Conservation (phyloP, 352 stramenopile genomes). For the Phytophthora vignae region DNA sequence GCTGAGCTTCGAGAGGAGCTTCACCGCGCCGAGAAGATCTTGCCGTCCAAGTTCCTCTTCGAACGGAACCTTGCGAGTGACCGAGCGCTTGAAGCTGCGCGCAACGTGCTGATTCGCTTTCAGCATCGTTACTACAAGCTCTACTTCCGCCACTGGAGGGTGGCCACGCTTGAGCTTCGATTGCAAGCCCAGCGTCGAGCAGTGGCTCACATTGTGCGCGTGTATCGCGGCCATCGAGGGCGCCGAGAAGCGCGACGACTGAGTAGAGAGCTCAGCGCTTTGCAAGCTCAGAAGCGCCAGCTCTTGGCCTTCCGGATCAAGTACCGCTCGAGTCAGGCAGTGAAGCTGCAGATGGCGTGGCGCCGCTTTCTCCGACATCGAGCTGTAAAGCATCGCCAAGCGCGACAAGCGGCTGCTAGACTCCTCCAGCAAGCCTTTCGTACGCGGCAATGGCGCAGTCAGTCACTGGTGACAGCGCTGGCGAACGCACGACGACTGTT, state of each 20-base stretch:
- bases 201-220: slow-evolving; percentile 40
- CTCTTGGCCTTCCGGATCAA: slow-evolving; percentile 49
- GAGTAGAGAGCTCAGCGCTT: slow-evolving; percentile 27
- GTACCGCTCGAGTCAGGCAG: slow-evolving; percentile 55
- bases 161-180: slow-evolving; percentile 31
- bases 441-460: slow-evolving; percentile 42
- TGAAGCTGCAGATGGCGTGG: slow-evolving; percentile 64
- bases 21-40: slow-evolving; percentile 38
- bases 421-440: slow-evolving; percentile 52
- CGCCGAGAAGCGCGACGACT: slow-evolving; percentile 39
- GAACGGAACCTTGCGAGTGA: slow-evolving; percentile 58
- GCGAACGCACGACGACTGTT: slow-evolving; percentile 40
- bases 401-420: slow-evolving; percentile 34
- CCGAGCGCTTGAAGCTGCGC: slow-evolving; percentile 53
- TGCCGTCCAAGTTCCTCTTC: slow-evolving; percentile 68
- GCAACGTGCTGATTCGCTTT: slow-evolving; percentile 51
- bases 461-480: slow-evolving; percentile 49
- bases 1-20: slow-evolving; percentile 42
- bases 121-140: slow-evolving; percentile 62
- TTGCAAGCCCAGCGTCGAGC: slow-evolving; percentile 41
- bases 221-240: slow-evolving; percentile 52
- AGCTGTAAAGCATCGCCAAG: slow-evolving; percentile 31
- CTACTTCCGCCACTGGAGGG: slow-evolving; percentile 52
- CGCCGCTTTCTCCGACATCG: slow-evolving; percentile 38
- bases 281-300: slow-evolving; percentile 39